Base-by-base conservation (phyloP, 2,329 filamentous ascomycete species). In the Drechslerella coelobrocha region DNA sequence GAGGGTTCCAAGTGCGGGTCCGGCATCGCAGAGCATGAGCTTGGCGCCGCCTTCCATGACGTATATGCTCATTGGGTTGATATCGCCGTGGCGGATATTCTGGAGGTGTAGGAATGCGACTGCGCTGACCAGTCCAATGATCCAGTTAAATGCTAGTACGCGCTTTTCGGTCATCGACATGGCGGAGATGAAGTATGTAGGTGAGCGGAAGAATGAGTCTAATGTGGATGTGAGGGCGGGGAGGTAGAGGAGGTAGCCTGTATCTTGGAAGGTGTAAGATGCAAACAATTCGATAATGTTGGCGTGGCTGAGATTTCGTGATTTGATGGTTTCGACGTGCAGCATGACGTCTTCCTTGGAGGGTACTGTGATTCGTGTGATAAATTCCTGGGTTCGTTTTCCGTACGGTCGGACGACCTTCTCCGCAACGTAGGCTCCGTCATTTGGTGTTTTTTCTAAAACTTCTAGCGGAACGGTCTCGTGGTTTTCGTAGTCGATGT, bases 401-500 rank as follows among this genome's bases (percentile, higher is more conserved):
- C 68, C 68, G 26, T 72, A 66, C 3, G 68, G 68, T 52, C 61
- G 60, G 7, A 61, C 68, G 8, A 72, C 68, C 29, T 72, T 72
- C 23, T 72, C 68, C 12, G 52, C 43, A 19, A 57, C 51, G 24
- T 52, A 66, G 0, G 56, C 61, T 3, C 68, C 61, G 27, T 56
- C 52, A 7, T 54, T 1, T 4, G 54, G 54, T n/a, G 63, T 14
- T 21, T 72, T 72, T 76, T 89, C 87, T 61, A 87, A 82, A 52
- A 86, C 80, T 69, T 90, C 87, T 68, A 91, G 79, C 1, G 89
- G 89, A 7, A 91, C 84, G 29, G 89, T 81, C 75, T 91, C 89
- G 41, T 85, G 83, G 27, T 88, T 84, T 17, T 83, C 82, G 78
- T 90, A 91, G 61, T 84, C 81, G 54, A 85, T 78, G 75, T 90